These are phyloP conservation scores for Trichoderma virens DNA, from an alignment of 495 filamentous ascomycete genomes.

Conservation along the genomic window DNA sequence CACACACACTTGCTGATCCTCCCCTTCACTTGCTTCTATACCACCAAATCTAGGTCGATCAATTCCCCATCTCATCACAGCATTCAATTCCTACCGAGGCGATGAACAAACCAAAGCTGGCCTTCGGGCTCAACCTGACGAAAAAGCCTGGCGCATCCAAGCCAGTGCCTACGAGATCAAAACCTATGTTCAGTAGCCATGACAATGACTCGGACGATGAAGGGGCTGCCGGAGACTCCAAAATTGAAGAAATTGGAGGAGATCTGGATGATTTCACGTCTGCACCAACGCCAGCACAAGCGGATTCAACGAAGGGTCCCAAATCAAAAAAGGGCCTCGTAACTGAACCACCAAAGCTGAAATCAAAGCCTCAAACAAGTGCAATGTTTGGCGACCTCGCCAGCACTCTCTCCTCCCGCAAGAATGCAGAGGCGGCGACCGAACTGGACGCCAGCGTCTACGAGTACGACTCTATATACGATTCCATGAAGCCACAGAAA, in stretches of 20 bases:
- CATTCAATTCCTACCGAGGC: neutral
- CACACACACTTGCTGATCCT: no score
- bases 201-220: conserved; percentile 44
- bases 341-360: conserved; percentile 22
- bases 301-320: conserved; percentile 17
- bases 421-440: conserved; percentile 49
- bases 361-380: conserved; percentile 25
- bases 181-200: conserved; percentile 34
- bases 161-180: conserved; percentile 17
- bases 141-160: conserved; percentile 9
- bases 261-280: conserved; percentile 26
- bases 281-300: neutral
- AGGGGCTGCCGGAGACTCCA: conserved; percentile 14
- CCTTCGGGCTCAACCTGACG: conserved; percentile 7
- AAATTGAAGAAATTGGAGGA: conserved; percentile 22
- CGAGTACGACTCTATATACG: conserved; percentile 69
- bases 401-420: conserved; percentile 44
- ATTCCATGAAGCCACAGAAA: conserved; percentile 48
- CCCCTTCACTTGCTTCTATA: neutral
- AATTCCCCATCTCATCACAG: neutral
- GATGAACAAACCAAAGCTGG: conserved; percentile 6
- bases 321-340: conserved; percentile 20
- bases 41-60: neutral
- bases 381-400: conserved; percentile 48
- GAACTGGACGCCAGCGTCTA: conserved; percentile 60